Evolutionary conservation across 768 basidiomycete species (phyloP), one percentile per base, ranked within the genome.

Genomic region (Favolaschia claudopus): DNA sequence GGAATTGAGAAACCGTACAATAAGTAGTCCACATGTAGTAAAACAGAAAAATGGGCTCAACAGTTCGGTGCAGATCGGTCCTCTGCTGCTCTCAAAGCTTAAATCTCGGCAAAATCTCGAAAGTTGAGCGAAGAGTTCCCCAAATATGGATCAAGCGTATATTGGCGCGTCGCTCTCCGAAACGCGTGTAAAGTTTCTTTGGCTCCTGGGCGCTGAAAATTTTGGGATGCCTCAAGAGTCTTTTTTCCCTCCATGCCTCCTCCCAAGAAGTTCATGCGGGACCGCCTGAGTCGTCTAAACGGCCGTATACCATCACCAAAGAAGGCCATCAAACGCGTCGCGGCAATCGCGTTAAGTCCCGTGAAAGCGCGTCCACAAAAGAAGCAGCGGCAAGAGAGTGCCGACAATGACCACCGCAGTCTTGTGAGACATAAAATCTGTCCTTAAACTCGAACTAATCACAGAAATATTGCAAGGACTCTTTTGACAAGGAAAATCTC

Each of bases 141-240:
- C 31, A 52, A 52, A 52, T 52, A 9, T 22, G 22, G 3, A 48
- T 13, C n/a, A 32, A 22, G 46, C 19, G n/a, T 5, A 34, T 19
- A 32, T 24, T 25, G 19, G 22, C 42, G 19, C 7, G 25, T 22
- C 13, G 7, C 20, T 27, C 36, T 15, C 28, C 13, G 50, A 14
- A n/a, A 15, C 50, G 38, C 50, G 27, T 40, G 43, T 44, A 46
- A 46, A 55, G 53, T 55, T 55, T 55, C 53, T 55, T 55, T 19
- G 52, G 19, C 52, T 31, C n/a, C 24, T 34, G 40, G n/a, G 42
- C 40, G n/a, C 22, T n/a, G 9, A 27, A 37, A 54, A 54, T 15
- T 36, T 44, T 51, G 2, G 24, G 27, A 54, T 44, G 31, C 1
- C 22, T 8, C 17, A 7, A 17, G n/a, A 2, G 27, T 28, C 22